A percentile compares a stretch with the other conserved stretches of the same genome.
Conservation (phyloP, 495 filamentous ascomycete genomes). For the Penicillium herquei region DNA sequence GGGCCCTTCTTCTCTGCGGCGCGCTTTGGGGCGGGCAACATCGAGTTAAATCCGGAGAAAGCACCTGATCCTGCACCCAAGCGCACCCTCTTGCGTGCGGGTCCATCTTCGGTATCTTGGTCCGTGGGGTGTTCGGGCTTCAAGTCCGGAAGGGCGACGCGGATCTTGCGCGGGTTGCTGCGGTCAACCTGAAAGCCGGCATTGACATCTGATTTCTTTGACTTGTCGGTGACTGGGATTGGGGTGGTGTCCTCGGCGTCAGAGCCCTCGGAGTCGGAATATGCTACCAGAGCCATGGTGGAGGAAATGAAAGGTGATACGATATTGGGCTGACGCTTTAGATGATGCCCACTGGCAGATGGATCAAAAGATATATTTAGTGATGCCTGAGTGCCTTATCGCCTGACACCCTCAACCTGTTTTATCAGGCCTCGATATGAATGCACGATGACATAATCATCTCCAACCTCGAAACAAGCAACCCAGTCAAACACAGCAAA, state of each 20-base stretch:
- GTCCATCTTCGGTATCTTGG: slow-evolving; percentile 50
- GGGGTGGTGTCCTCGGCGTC: slow-evolving; percentile 51
- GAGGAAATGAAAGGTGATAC: not conserved
- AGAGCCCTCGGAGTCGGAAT: slow-evolving; percentile 81
- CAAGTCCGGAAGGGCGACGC: slow-evolving; percentile 63
- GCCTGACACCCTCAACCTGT: not conserved
- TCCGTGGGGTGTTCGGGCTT: slow-evolving; percentile 43
- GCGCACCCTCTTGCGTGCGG: slow-evolving; percentile 69
- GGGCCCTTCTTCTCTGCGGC: slow-evolving; percentile 37
- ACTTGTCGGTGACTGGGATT: slow-evolving; percentile 34
- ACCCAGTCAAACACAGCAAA: not conserved
- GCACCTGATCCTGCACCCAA: slow-evolving; percentile 48
- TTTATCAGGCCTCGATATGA: not conserved
- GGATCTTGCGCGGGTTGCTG: slow-evolving; percentile 78
- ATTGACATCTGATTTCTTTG: slow-evolving; percentile 63
- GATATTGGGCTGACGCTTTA: not conserved
- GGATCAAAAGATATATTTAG: not conserved
- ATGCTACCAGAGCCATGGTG: slow-evolving; percentile 73
- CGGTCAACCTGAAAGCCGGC: slow-evolving; percentile 55
- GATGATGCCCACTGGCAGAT: too few relatives aligned
- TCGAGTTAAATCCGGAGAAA: slow-evolving; percentile 77
- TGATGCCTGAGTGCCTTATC: slow-evolving; percentile 1
- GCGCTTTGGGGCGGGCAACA: slow-evolving; percentile 84
- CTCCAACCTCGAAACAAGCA: not conserved
- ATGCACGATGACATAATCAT: slow-evolving; percentile 6